Percentiles rank a stretch among this genome's conserved stretches.
Evolutionary conservation across 1,284 basidiomycete genomes (phyloP).

Genomic region (Ustilago nuda): DNA sequence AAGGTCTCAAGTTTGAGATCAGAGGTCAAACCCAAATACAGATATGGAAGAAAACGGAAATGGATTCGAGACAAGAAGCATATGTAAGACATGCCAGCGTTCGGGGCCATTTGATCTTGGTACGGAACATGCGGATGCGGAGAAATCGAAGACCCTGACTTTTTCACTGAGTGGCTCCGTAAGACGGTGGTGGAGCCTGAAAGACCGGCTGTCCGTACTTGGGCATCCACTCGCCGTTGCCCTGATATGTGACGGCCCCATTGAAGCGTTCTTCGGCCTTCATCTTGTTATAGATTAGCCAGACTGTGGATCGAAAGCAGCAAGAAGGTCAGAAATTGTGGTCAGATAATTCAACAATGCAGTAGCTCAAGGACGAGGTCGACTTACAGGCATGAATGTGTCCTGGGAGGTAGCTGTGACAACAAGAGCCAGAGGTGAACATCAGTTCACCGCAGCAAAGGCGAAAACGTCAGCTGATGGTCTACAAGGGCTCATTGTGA

Average conservation of each 20-base stretch:
- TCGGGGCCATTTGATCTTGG: background rate
- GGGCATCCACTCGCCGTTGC: slow-evolving; percentile 56
- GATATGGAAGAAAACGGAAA: background rate
- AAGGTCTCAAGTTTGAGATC: background rate
- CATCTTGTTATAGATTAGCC: slow-evolving; percentile 58
- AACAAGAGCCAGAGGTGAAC: background rate
- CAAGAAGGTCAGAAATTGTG: no score
- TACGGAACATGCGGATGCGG: background rate
- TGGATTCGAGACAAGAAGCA: background rate
- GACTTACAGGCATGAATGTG: slow-evolving; percentile 47
- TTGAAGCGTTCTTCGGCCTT: slow-evolving; percentile 56
- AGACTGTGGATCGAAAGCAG: slow-evolving; percentile 26
- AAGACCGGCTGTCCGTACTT: slow-evolving; percentile 32
- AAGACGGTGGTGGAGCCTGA: slow-evolving; percentile 36
- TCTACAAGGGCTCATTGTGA: no score
- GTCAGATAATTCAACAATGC: background rate
- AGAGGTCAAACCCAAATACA: background rate
- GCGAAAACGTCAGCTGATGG: background rate
- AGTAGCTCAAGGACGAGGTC: background rate
- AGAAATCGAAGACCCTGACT: background rate
- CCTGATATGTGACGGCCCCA: slow-evolving; percentile 43
- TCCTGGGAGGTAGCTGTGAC: slow-evolving; percentile 39
- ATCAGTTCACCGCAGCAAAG: background rate
- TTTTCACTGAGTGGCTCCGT: slow-evolving; percentile 32
- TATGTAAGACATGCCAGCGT: background rate